These are phyloP conservation scores for Codiaeum variegatum DNA, from an alignment of 441 rosid species.

Conservation along the genomic window DNA sequence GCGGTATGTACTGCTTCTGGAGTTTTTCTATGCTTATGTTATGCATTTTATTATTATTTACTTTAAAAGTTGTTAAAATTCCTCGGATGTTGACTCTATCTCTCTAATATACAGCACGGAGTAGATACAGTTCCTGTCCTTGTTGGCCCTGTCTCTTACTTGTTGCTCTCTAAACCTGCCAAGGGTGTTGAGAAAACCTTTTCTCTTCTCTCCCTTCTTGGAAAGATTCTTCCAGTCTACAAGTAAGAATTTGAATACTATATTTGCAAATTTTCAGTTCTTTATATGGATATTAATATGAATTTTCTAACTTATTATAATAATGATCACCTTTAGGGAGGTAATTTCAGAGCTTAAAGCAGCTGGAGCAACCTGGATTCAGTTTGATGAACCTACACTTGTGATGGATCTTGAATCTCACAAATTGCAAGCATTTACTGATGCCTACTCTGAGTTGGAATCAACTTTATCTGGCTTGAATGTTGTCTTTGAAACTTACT, in stretches of 20 bases:
- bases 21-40: neutral
- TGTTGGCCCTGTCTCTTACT: conserved; percentile 90
- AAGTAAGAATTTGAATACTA: conserved; percentile 44
- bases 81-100: neutral
- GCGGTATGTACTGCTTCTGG: conserved; percentile 42
- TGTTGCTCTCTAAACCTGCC: conserved; percentile 87
- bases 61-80: neutral
- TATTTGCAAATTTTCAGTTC: neutral
- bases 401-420: conserved; percentile 84
- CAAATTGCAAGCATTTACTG: conserved; percentile 75
- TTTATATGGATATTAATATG: conserved; percentile 3
- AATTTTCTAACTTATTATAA: conserved; percentile 13
- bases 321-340: conserved; percentile 50
- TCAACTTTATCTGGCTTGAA: conserved; percentile 77
- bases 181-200: conserved; percentile 88
- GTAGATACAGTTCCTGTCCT: conserved; percentile 83
- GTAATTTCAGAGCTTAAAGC: conserved; percentile 87
- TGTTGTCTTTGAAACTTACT: conserved; percentile 87
- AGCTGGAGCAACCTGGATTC: conserved; percentile 96
- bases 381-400: conserved; percentile 88
- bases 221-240: conserved; percentile 82
- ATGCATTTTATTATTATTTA: neutral
- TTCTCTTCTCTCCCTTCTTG: conserved; percentile 79
- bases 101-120: conserved; percentile 57
- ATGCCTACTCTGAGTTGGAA: conserved; percentile 72